Evolutionary conservation across 805 yeast genomes (phyloP).

Genomic region (Wickerhamomyces queroliae): DNA sequence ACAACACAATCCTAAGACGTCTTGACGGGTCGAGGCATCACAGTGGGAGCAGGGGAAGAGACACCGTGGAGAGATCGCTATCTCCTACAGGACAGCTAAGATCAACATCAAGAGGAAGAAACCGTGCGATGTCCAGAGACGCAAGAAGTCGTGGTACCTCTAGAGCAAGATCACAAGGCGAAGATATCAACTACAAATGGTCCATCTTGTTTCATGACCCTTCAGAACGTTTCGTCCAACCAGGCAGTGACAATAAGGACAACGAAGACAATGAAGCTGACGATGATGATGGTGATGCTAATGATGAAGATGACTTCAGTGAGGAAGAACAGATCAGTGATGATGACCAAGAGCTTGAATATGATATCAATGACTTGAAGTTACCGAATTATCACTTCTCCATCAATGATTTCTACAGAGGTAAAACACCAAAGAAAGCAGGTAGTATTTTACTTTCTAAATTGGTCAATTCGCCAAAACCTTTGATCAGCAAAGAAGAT

Average conservation of each 20-base stretch:
- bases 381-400: constrained; percentile 21
- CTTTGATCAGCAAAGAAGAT: not conserved
- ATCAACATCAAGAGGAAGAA: constrained; percentile 7
- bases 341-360: constrained; percentile 29
- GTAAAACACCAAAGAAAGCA: constrained; percentile 6
- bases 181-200: constrained; percentile 38
- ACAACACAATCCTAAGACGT: constrained; percentile 3
- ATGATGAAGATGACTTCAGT: constrained; percentile 25
- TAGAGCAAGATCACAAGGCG: constrained; percentile 24
- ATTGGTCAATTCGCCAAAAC: constrained; percentile 2
- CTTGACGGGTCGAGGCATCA: not conserved
- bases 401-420: constrained; percentile 26
- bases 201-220: constrained; percentile 72
- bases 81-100: constrained; percentile 4
- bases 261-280: constrained; percentile 13
- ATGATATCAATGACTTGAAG: constrained; percentile 30
- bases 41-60: not conserved
- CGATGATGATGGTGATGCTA: constrained; percentile 16
- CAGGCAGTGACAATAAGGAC: constrained; percentile 12
- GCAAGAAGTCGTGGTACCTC: constrained; percentile 13
- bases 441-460: not conserved
- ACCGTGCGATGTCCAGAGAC: constrained; percentile 9
- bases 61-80: constrained; percentile 10
- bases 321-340: constrained; percentile 60
- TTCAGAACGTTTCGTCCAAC: constrained; percentile 45